Evolutionary conservation across 2,329 filamentous ascomycete genomes (phyloP).

Genomic region (Cladophialophora psammophila): DNA sequence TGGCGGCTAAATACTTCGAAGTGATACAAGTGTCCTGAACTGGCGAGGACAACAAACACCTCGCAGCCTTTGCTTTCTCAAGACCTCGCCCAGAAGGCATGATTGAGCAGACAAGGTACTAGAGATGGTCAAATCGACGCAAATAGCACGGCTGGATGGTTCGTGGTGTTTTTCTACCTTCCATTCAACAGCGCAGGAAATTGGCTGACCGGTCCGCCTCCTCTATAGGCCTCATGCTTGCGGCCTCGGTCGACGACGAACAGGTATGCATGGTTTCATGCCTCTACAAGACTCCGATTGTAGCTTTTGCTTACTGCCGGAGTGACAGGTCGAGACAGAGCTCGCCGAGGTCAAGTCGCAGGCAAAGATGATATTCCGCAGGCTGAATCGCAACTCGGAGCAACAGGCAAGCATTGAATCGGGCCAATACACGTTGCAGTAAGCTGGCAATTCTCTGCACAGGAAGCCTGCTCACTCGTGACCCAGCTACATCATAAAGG

Average conservation of each 20-base stretch:
- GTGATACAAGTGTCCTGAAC: constrained; percentile 4
- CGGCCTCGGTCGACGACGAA: constrained; percentile 92
- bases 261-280: constrained; percentile 59
- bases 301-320: not conserved
- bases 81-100: not conserved
- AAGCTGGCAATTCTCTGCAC: constrained; percentile 47
- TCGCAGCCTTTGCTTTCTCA: not conserved
- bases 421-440: constrained; percentile 85
- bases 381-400: constrained; percentile 86
- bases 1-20: not conserved
- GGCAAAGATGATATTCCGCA: constrained; percentile 86
- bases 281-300: not conserved
- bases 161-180: not conserved
- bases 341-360: constrained; percentile 89
- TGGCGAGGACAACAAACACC: not conserved
- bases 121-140: constrained; percentile 11
- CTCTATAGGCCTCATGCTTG: constrained; percentile 82
- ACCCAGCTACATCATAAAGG: constrained; percentile 79
- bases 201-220: constrained; percentile 17
- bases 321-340: constrained; percentile 69
- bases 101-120: not conserved
- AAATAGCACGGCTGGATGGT: constrained; percentile 9
- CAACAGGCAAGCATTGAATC: constrained; percentile 92
- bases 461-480: constrained; percentile 7
- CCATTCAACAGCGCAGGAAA: not conserved